Evolutionary conservation across 208 protist genomes (phyloP).

Genomic region (Trypanosomatidae sp.): DNA sequence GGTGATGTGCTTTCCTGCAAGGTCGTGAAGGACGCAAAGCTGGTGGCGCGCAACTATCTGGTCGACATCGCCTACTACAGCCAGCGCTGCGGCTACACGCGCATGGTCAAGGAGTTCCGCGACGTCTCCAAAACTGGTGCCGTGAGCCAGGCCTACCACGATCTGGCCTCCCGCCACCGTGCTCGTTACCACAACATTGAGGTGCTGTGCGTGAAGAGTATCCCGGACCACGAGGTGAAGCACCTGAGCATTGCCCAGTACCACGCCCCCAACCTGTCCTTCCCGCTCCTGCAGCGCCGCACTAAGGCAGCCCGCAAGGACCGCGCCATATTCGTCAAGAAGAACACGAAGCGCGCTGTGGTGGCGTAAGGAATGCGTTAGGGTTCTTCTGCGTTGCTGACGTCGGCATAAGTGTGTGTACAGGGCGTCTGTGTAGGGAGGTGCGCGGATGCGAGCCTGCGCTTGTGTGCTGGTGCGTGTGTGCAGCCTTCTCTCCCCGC

Average conservation of each 20-base stretch:
- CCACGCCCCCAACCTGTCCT: constrained; percentile 91
- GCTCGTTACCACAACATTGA: constrained; percentile 95
- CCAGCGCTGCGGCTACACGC: constrained; percentile 97
- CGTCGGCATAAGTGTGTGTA: not conserved
- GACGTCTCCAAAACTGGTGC: constrained; percentile 95
- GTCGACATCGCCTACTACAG: constrained; percentile 99
- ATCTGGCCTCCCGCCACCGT: constrained; percentile 98
- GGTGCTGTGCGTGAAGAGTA: constrained; percentile 94
- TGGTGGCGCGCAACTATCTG: constrained; percentile 98
- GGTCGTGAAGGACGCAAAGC: constrained; percentile 96
- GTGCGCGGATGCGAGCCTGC: not conserved
- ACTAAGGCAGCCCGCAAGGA: constrained; percentile 76
- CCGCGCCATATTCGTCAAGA: constrained; percentile 83
- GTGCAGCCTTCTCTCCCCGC: not conserved
- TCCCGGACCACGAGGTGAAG: constrained; percentile 84
- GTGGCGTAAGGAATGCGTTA: constrained; percentile 41
- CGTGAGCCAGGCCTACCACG: constrained; percentile 97
- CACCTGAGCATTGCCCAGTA: constrained; percentile 93
- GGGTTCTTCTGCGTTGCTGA: not conserved
- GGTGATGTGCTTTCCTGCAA: constrained; percentile 96
- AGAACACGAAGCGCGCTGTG: constrained; percentile 80
- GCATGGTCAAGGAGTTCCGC: constrained; percentile 99
- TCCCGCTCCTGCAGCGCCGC: constrained; percentile 95
- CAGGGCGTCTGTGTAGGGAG: not conserved
- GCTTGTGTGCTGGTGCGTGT: not conserved